phyloP scores from a whole-genome alignment of 2,329 filamentous ascomycete genomes.

The Colletotrichum sp. region DNA sequence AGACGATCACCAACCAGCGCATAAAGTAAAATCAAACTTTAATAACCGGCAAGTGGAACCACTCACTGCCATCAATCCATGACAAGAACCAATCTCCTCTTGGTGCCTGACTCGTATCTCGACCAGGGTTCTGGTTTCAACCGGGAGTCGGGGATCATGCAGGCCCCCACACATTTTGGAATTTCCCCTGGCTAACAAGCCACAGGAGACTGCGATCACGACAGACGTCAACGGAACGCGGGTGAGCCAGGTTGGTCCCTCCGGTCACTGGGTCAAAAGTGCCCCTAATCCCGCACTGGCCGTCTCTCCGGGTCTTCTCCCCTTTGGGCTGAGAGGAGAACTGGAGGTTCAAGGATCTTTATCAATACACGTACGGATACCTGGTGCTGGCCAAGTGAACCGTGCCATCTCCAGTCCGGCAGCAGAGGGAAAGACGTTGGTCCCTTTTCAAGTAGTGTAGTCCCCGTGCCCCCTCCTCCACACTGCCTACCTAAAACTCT shows the following conservation, averaged over 20 bases:
- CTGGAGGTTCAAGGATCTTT: constrained; percentile 5
- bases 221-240: constrained; percentile 9
- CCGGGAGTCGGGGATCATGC: constrained; percentile 5
- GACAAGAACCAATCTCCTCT: constrained; percentile 5
- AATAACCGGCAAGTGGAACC: constrained; percentile 18
- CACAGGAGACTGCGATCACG: constrained; percentile 7
- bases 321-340: neutral
- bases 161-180: neutral
- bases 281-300: constrained; percentile 11
- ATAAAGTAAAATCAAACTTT: constrained; percentile 21
- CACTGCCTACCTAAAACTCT: constrained; percentile 14
- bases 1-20: constrained; percentile 12
- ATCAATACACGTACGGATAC: neutral
- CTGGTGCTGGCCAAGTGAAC: neutral
- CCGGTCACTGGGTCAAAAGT: constrained; percentile 7
- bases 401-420: neutral
- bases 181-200: constrained; percentile 3
- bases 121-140: constrained; percentile 16
- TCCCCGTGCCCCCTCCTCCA: constrained; percentile 12
- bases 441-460: constrained; percentile 2
- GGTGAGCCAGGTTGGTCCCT: constrained; percentile 9
- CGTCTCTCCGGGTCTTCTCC: constrained; percentile 3
- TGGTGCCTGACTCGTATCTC: constrained; percentile 12
- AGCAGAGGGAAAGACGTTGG: neutral
- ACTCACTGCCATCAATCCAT: neutral